Percentiles rank a stretch among this genome's conserved stretches.
phyloP scores from a whole-genome alignment of 441 rosid genomes.

The Hura crepitans region DNA sequence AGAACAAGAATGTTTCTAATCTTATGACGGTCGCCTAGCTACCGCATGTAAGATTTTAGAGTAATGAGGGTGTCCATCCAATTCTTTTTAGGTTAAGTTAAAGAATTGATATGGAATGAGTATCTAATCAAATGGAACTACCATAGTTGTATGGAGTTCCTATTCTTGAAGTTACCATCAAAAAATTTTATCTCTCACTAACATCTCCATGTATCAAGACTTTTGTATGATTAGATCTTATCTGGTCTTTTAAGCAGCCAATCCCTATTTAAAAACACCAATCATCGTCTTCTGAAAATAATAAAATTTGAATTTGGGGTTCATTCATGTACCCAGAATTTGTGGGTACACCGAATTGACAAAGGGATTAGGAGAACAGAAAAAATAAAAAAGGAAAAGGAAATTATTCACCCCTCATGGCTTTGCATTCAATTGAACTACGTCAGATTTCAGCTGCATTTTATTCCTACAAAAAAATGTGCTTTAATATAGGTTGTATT shows the following conservation, averaged over 20 bases:
- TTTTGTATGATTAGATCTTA: background rate
- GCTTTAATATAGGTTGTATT: too few relatives aligned
- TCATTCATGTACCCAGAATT: background rate
- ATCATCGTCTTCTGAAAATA: background rate
- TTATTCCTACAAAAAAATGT: background rate
- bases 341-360: background rate
- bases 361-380: background rate
- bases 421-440: background rate
- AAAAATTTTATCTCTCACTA: background rate
- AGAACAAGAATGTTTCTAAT: background rate
- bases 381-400: background rate
- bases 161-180: background rate
- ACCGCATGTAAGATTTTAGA: background rate
- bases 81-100: background rate
- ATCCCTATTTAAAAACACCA: too few relatives aligned
- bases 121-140: background rate
- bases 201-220: background rate
- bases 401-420: background rate
- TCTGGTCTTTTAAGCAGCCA: background rate
- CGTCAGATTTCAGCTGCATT: background rate
- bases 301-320: background rate
- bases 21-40: background rate
- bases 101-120: background rate
- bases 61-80: background rate
- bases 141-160: background rate